Evolutionary conservation across 306 rosid species (phyloP).

Genomic region (Cucumis cinereus): DNA sequence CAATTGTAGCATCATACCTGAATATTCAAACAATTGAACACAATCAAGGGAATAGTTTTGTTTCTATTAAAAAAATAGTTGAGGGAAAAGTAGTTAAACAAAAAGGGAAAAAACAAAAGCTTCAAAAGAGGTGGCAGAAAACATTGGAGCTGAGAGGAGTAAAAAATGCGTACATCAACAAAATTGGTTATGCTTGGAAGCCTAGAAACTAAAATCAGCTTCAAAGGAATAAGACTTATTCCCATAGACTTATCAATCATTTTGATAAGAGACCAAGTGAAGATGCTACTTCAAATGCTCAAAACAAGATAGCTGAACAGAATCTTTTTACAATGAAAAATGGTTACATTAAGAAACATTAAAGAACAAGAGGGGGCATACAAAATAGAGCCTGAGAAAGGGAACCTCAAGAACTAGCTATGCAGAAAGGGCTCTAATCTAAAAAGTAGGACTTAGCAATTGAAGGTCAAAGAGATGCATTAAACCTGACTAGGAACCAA

Average conservation of each 20-base stretch:
- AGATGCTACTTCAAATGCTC: background rate
- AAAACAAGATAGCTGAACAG: background rate
- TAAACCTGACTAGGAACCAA: background rate
- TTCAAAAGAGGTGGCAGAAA: background rate
- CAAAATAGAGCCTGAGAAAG: background rate
- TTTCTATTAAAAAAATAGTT: background rate
- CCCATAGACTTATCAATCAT: background rate
- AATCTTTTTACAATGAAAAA: background rate
- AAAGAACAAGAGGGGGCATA: background rate
- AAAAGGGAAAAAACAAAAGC: background rate
- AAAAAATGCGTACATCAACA: background rate
- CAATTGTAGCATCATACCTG: constrained; percentile 85
- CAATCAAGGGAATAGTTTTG: background rate
- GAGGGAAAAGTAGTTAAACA: constrained; percentile 11
- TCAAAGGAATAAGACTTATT: background rate
- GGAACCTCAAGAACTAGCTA: background rate
- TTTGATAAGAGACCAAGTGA: background rate
- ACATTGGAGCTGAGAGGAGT: background rate
- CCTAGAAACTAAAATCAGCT: background rate
- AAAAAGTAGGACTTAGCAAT: background rate
- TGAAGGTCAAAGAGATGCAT: background rate
- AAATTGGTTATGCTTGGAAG: background rate
- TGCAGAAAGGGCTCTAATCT: background rate
- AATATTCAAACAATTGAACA: constrained; percentile 32
- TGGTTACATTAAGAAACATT: background rate